Conservation (phyloP, 2,329 filamentous ascomycete genomes). For the Didymella pinodella region DNA sequence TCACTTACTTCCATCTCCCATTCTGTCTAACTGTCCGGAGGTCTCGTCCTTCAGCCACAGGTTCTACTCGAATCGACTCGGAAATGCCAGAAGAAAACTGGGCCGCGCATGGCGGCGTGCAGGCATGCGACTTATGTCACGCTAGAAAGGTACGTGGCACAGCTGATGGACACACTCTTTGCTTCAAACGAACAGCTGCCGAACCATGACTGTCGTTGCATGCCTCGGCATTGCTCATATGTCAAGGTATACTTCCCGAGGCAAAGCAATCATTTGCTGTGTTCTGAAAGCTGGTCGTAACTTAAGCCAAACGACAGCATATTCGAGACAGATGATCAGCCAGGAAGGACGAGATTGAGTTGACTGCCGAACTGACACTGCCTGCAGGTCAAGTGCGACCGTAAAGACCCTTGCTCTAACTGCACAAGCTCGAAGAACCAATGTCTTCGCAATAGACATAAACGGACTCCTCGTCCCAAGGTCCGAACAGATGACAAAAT, state of each 20-base stretch:
- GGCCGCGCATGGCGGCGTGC: slow-evolving; percentile 41
- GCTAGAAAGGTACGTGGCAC: slow-evolving; percentile 33
- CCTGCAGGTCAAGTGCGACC: slow-evolving; percentile 47
- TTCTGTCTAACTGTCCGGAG: slow-evolving; percentile 7
- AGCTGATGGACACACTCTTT: not conserved
- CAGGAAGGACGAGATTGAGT: not conserved
- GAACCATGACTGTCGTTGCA: not conserved
- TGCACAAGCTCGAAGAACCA: slow-evolving; percentile 37
- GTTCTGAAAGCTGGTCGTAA: not conserved
- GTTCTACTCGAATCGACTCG: not conserved
- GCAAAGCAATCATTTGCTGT: not conserved
- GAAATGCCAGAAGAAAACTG: slow-evolving; percentile 45
- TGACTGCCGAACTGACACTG: slow-evolving; percentile 3
- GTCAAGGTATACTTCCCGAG: not conserved
- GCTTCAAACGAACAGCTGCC: not conserved
- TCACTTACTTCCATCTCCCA: slow-evolving; percentile 8
- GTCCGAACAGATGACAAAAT: slow-evolving; percentile 43
- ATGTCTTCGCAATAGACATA: slow-evolving; percentile 45
- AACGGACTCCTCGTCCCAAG: slow-evolving; percentile 36
- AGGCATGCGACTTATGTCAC: slow-evolving; percentile 45
- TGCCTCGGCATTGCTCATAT: not conserved
- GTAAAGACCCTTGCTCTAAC: slow-evolving; percentile 45
- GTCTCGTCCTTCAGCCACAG: slow-evolving; percentile 10
- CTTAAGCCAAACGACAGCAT: not conserved
- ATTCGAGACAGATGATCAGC: not conserved